These are phyloP conservation scores for Ephemerocybe angulata DNA, from an alignment of 768 basidiomycete genomes.

Conservation along the genomic window DNA sequence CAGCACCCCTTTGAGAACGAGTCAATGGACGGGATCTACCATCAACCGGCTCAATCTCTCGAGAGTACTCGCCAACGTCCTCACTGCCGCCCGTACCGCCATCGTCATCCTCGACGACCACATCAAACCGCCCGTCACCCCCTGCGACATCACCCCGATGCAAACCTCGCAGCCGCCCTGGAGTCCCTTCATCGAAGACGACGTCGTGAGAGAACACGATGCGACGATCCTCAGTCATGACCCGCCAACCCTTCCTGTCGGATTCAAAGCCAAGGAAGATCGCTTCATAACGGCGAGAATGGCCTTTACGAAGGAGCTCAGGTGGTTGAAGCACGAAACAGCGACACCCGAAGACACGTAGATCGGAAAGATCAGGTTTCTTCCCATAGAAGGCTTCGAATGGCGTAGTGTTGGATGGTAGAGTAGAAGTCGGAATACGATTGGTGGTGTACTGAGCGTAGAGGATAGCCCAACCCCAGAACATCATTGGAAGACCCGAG, in stretches of 20 bases:
- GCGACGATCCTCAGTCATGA: neutral
- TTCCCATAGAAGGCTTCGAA: too few species aligned
- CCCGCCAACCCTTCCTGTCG: conserved; percentile 19
- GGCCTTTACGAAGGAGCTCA: too few species aligned
- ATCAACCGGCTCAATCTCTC: neutral
- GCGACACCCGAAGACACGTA: conserved; percentile 27
- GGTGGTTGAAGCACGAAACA: conserved; percentile 19
- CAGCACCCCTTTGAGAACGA: neutral
- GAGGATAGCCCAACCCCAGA: conserved; percentile 12
- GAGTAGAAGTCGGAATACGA: conserved; percentile 21
- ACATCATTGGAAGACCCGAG: conserved; percentile 20
- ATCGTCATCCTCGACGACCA: too few species aligned
- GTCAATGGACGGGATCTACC: neutral
- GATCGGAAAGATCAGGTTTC: conserved; percentile 26
- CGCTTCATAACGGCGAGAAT: conserved; percentile 23
- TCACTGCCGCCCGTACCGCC: too few species aligned
- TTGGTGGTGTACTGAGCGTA: conserved; percentile 22
- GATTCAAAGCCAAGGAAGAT: conserved; percentile 23
- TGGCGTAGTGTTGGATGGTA: too few species aligned
- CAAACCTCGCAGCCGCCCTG: neutral
- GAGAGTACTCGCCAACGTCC: neutral
- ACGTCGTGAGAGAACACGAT: neutral
- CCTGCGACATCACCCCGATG: neutral
- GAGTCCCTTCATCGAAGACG: too few species aligned
- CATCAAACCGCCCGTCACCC: conserved; percentile 15